Base-by-base conservation (phyloP, 2,329 filamentous ascomycete species). In the Scedosporium dehoogii region DNA sequence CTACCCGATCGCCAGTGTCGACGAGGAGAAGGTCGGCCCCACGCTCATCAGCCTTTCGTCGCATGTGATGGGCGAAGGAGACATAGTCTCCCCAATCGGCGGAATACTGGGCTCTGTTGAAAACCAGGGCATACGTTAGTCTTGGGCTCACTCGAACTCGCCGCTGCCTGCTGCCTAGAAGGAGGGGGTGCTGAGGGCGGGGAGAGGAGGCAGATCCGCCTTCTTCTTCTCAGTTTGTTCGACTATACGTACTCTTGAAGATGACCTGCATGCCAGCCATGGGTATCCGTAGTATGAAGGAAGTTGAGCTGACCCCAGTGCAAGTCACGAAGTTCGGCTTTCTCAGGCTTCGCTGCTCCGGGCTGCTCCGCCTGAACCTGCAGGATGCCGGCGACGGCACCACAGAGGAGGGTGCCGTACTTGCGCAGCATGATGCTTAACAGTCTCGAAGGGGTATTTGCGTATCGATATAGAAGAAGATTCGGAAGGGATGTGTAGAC, bases 1-100 rank as follows among this genome's bases (percentile, higher is more conserved):
- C 94, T 68, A 97, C 85, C 6, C 93, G 85, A 71, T 97, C 94
- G 64, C 94, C 94, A 0, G 92, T 97, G 72, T 99, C 94, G 66
- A 99, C 79, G n/a, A 99, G 79, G n/a, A 99, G 78, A 16, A 99
- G 78, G 72, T 99, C 94, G 29, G 84, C 85, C 55, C 91, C 92
- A 61, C 87, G 81, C 1, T 85, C 83, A 70, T 97, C 90, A 62
- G 92, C 91, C 70, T 85, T 87, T 67, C 85, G 82, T 62, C 85
- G 88, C 80, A 99, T 85, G 71, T 93, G 91, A 42, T 88, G 80
- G 41, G 92, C 85, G 71, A 99, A 97, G 6, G 93, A 97, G 69
- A 97, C 83, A 74, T 97, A 99, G 76, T 99, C 94, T 63, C 94
- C 94, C 92, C 94, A 97, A 74, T 99, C 94, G 57, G 91, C 93